Evolutionary conservation across 306 rosid genomes (phyloP).

Genomic region (Luffa acutangula): DNA sequence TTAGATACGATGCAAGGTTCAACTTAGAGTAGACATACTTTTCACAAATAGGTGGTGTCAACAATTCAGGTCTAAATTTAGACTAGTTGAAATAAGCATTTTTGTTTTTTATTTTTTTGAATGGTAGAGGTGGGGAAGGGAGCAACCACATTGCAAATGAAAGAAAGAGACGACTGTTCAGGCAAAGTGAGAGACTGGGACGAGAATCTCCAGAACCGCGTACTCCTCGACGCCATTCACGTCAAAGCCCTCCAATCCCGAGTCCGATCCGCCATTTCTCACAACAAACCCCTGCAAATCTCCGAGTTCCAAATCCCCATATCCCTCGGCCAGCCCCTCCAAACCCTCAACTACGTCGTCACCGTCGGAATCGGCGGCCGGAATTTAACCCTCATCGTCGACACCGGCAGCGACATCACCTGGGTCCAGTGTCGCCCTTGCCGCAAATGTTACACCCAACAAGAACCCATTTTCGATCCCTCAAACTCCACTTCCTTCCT

Average conservation of each 20-base stretch:
- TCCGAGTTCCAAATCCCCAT: conserved; percentile 59
- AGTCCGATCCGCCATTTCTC: conserved; percentile 17
- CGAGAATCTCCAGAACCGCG: conserved; percentile 26
- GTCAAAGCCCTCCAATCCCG: conserved; percentile 40
- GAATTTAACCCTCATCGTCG: conserved; percentile 63
- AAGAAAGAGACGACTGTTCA: conserved; percentile 51
- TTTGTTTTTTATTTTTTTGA: background rate
- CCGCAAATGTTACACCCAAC: conserved; percentile 57
- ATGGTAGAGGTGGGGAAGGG: conserved; percentile 49
- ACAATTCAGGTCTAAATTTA: no score
- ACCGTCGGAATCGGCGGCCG: conserved; percentile 41
- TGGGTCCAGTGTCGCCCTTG: conserved; percentile 90
- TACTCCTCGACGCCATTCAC: conserved; percentile 34
- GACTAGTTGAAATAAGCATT: no score
- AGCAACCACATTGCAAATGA: conserved; percentile 56
- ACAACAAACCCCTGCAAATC: conserved; percentile 17
- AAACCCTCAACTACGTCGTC: conserved; percentile 69
- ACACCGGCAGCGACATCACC: conserved; percentile 85
- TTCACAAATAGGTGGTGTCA: no score
- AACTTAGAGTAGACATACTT: no score
- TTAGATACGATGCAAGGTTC: no score
- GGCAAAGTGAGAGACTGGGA: conserved; percentile 28
- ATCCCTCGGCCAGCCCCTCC: conserved; percentile 44
- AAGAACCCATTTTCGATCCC: conserved; percentile 61
- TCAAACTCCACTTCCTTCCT: conserved; percentile 45